Base-by-base conservation (phyloP, 2,329 filamentous ascomycete genomes). In the Fusarium agapanthi region DNA sequence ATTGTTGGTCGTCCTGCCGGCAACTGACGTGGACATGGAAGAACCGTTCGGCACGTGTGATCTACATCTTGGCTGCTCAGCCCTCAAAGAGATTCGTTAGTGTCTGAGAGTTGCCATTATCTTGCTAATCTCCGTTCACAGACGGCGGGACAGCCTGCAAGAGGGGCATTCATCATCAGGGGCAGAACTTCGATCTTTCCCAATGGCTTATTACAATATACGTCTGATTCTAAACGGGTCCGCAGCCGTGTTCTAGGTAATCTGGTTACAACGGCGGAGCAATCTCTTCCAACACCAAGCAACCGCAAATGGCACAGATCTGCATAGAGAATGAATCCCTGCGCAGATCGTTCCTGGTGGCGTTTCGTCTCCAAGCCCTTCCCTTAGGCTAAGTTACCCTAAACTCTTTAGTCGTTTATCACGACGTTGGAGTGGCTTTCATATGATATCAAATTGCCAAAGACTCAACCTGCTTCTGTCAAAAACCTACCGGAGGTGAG, bases 331-430 rank as follows among this genome's bases (percentile, higher is more conserved):
- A 30, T 54, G 35, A 41, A 77, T 74, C 76, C 76, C 71, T 76
- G 76, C 54, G 76, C 65, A 69, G 76, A 78, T 77, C 76, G 73
- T 72, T 65, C 67, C 56, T 67, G 66, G 76, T 77, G 76, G 76
- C 76, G 75, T 70, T 67, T 69, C 47, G 53, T 59, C 63, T 53
- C 64, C 63, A 75, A 72, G 67, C 68, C 69, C 53, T 69, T 51
- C 50, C 35, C 64, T 63, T 58, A 67, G 48, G 63, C 48, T 63
- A 55, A 38, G 48, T 44, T 44, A 56, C 50, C 65, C 57, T 57
- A 53, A 65, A 48, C 26, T 58, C 43, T 69, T 51, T 59, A 57
- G 66, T 72, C 55, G 53, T 56, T 58, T 37, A 47, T 66, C 43
- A 62, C 56, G 67, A 72, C 50, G 68, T 69, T 67, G 37, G 44